phyloP scores from a whole-genome alignment of 345 rosid species.

The Eutrema yunnanense region DNA sequence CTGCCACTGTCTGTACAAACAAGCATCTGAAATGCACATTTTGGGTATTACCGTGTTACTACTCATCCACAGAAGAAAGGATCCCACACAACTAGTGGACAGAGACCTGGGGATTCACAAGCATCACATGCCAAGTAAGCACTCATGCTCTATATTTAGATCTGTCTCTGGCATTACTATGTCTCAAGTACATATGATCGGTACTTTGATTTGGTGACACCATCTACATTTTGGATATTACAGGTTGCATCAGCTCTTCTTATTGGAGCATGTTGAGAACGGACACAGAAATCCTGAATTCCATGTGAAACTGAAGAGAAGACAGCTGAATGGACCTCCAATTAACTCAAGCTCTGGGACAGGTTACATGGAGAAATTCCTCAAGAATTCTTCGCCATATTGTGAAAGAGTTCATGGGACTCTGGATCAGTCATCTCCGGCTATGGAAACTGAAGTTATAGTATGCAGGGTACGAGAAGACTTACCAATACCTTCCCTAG shows the following conservation, averaged over 20 bases:
- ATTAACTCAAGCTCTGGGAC: conserved; percentile 48
- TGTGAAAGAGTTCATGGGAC: conserved; percentile 10
- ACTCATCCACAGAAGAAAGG: conserved; percentile 57
- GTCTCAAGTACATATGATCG: not conserved
- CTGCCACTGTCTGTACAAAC: not conserved
- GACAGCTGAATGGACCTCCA: conserved; percentile 55
- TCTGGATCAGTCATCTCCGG: conserved; percentile 1
- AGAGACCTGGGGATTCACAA: conserved; percentile 42
- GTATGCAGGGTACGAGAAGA: conserved; percentile 1
- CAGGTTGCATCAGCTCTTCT: conserved; percentile 83
- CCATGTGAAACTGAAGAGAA: conserved; percentile 71
- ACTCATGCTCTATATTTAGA: conserved; percentile 11
- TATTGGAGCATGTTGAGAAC: conserved; percentile 68
- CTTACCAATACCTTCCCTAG: conserved; percentile 4
- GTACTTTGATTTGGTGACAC: conserved; percentile 18
- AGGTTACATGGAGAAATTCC: conserved; percentile 78
- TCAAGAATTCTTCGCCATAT: conserved; percentile 28
- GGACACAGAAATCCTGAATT: conserved; percentile 54
- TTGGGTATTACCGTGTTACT: not conserved
- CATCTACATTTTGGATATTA: conserved; percentile 27
- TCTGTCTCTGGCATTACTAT: not conserved
- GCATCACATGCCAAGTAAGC: conserved; percentile 80
- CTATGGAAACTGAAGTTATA: conserved; percentile 2
- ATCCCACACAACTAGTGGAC: conserved; percentile 55
- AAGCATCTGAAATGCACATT: not conserved